These are phyloP conservation scores for Tremellales sp. DNA, from an alignment of 1,284 basidiomycete species.

Conservation along the genomic window DNA sequence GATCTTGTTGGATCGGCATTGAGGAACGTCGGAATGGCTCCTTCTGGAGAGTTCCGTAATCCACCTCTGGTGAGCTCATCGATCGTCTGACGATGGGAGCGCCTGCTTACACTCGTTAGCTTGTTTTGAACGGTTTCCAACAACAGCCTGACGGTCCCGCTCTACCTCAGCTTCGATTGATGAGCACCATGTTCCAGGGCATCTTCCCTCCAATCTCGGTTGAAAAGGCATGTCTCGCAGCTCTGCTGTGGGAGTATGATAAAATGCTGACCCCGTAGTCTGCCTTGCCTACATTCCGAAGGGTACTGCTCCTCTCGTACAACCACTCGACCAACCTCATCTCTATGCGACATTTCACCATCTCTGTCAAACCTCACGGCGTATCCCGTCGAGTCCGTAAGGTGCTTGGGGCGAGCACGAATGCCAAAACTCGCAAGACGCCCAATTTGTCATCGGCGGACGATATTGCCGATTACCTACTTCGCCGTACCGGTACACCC, in stretches of 20 bases:
- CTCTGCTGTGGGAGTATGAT: conserved; percentile 50
- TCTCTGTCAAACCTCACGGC: conserved; percentile 70
- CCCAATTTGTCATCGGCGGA: conserved; percentile 82
- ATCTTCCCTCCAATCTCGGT: conserved; percentile 55
- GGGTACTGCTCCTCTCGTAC: conserved; percentile 91
- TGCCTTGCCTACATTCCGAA: conserved; percentile 75
- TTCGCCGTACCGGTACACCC: conserved; percentile 64
- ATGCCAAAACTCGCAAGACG: conserved; percentile 22
- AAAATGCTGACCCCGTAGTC: conserved; percentile 69
- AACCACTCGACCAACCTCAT: conserved; percentile 80
- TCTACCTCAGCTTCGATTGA: conserved; percentile 51
- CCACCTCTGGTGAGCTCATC: conserved; percentile 42
- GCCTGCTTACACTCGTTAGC: conserved; percentile 27
- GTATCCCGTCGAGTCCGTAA: conserved; percentile 88
- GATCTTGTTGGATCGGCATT: conserved; percentile 44
- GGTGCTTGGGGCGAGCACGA: conserved; percentile 56
- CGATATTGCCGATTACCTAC: conserved; percentile 92
- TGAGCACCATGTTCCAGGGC: conserved; percentile 55
- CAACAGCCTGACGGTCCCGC: conserved; percentile 47
- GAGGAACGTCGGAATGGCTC: conserved; percentile 45
- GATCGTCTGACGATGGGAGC: not conserved
- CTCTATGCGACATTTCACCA: conserved; percentile 1
- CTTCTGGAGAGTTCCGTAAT: conserved; percentile 47
- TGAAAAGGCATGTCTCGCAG: conserved; percentile 49
- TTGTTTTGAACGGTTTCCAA: conserved; percentile 53